Evolutionary conservation across 352 stramenopile genomes (phyloP).

Genomic region (Phytophthora ohioensis): DNA sequence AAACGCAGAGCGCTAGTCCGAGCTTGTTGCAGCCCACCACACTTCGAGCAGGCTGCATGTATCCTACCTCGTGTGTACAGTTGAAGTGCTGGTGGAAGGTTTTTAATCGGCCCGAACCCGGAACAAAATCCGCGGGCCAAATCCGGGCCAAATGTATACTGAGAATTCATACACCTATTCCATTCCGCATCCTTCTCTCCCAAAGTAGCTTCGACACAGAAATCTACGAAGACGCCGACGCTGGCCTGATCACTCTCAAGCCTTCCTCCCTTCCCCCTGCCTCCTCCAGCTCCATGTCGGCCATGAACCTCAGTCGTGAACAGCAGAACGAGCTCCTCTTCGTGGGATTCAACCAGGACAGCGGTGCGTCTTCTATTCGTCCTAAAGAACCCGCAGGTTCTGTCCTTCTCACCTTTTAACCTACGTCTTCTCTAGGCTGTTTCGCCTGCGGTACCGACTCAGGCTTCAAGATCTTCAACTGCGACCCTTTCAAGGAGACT

Average conservation of each 20-base stretch:
- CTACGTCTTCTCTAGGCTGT: slow-evolving; percentile 66
- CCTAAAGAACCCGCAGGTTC: not conserved
- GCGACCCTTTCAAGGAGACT: slow-evolving; percentile 97
- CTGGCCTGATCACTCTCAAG: slow-evolving; percentile 16
- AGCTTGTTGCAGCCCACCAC: too few species aligned
- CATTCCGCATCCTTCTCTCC: slow-evolving; percentile 26
- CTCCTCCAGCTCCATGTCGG: slow-evolving; percentile 46
- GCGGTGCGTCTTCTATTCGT: slow-evolving; percentile 49
- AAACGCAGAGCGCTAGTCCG: too few species aligned
- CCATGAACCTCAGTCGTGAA: slow-evolving; percentile 89
- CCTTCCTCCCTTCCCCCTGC: slow-evolving; percentile 4
- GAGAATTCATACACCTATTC: not conserved
- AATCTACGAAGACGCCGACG: slow-evolving; percentile 18
- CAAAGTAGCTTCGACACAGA: slow-evolving; percentile 25
- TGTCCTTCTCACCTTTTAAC: not conserved
- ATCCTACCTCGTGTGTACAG: too few species aligned
- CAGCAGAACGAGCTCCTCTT: slow-evolving; percentile 95
- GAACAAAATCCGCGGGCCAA: not conserved
- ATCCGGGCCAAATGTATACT: not conserved
- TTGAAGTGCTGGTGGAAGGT: too few species aligned
- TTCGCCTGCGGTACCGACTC: slow-evolving; percentile 95
- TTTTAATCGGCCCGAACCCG: not conserved
- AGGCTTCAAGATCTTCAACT: slow-evolving; percentile 99
- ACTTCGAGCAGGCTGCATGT: too few species aligned
- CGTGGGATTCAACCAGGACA: slow-evolving; percentile 96